These are phyloP conservation scores for Eucommia ulmoides DNA, from an alignment of 257 asterid genomes.

Conservation along the genomic window DNA sequence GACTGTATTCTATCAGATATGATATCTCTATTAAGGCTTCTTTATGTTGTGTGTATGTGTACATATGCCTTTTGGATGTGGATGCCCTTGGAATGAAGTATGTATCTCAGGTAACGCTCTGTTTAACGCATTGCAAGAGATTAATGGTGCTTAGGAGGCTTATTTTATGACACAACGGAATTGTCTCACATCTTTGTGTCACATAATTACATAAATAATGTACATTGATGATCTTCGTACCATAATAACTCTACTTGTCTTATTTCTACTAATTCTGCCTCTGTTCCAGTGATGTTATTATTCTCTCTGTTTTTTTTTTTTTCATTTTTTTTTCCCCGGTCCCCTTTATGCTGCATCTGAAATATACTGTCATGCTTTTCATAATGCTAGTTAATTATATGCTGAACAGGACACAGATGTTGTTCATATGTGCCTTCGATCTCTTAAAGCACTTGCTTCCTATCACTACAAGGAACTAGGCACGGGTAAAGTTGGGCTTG, in stretches of 20 bases:
- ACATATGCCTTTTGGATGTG: neutral
- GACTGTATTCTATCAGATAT: neutral
- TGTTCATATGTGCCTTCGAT: constrained; percentile 65
- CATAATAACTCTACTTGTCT: no score
- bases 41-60: neutral
- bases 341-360: no score
- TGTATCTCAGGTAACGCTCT: constrained; percentile 1
- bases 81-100: neutral
- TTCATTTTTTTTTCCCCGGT: no score
- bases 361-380: no score
- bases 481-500: constrained; percentile 78
- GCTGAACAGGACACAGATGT: constrained; percentile 81
- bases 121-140: neutral
- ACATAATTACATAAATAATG: no score
- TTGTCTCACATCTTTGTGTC: neutral
- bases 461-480: constrained; percentile 70
- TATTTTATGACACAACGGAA: neutral
- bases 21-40: neutral
- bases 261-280: constrained; percentile 8
- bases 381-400: no score
- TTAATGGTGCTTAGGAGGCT: neutral
- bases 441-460: constrained; percentile 81
- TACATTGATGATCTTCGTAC: no score
- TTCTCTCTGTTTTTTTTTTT: no score
- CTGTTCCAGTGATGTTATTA: constrained; percentile 14